A percentile compares a stretch with the other conserved stretches of the same genome.
Evolutionary conservation across 768 basidiomycete genomes (phyloP).

Genomic region (Asterophora parasitica): DNA sequence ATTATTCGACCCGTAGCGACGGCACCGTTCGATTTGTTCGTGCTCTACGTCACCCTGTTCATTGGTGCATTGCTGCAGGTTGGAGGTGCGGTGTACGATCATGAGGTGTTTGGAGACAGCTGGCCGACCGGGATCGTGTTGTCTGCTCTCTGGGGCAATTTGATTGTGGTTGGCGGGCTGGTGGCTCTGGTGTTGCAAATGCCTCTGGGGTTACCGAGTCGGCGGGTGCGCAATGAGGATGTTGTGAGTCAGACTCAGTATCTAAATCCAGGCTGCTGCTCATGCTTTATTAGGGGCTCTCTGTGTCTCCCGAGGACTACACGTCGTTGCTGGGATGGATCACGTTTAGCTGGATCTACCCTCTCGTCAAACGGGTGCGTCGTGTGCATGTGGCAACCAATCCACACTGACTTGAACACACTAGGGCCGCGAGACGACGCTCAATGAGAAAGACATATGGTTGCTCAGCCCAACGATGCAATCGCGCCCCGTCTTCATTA

Average conservation of each 20-base stretch:
- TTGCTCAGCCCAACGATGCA: constrained; percentile 61
- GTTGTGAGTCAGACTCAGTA: constrained; percentile 48
- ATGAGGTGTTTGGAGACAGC: constrained; percentile 36
- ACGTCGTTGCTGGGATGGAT: constrained; percentile 68
- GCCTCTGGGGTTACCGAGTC: constrained; percentile 65
- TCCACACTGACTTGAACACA: neutral
- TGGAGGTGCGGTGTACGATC: constrained; percentile 51
- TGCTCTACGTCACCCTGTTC: constrained; percentile 49
- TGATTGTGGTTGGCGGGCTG: constrained; percentile 38
- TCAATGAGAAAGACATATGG: constrained; percentile 74
- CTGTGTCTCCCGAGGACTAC: constrained; percentile 73
- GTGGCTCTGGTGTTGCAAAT: constrained; percentile 49
- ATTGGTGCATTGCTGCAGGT: constrained; percentile 42
- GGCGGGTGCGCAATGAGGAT: constrained; percentile 42
- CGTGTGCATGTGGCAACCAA: neutral
- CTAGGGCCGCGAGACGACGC: constrained; percentile 45
- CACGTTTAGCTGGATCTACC: constrained; percentile 68
- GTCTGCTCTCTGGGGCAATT: constrained; percentile 33
- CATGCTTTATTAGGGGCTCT: constrained; percentile 35
- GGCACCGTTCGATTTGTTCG: constrained; percentile 59
- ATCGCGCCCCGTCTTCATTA: constrained; percentile 58
- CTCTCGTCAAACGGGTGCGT: constrained; percentile 49
- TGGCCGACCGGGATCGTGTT: constrained; percentile 31
- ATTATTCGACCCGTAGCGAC: constrained; percentile 53
- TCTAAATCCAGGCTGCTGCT: neutral